Evolutionary conservation across 805 yeast species (phyloP).

Genomic region (Diddensiella caesifluorescens): DNA sequence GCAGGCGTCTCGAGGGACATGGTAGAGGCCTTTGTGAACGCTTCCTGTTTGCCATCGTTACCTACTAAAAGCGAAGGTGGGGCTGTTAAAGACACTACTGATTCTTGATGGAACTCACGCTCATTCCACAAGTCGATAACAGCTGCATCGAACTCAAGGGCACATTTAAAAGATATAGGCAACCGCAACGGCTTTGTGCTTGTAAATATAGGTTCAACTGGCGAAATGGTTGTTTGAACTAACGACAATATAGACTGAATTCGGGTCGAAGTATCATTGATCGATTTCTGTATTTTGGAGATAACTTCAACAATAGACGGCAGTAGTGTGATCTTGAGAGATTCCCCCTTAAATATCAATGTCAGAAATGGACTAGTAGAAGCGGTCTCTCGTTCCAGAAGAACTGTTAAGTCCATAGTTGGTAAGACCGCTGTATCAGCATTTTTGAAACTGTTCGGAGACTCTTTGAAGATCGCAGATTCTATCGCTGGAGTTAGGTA

Average conservation of each 20-base stretch:
- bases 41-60: background rate
- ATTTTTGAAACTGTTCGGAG: constrained; percentile 8
- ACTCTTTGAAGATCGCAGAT: constrained; percentile 19
- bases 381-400: background rate
- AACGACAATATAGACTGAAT: background rate
- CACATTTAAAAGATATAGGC: constrained; percentile 18
- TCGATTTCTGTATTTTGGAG: background rate
- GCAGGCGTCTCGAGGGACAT: constrained; percentile 71
- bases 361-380: constrained; percentile 1
- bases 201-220: background rate
- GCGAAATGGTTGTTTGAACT: background rate
- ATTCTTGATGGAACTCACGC: constrained; percentile 12
- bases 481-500: constrained; percentile 71
- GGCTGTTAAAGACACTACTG: background rate
- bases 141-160: constrained; percentile 25
- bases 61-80: background rate
- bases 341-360: constrained; percentile 22
- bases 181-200: constrained; percentile 12
- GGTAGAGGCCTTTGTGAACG: constrained; percentile 14
- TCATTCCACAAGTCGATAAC: constrained; percentile 25
- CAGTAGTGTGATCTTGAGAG: constrained; percentile 23
- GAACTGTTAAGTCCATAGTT: constrained; percentile 20
- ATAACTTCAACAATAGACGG: constrained; percentile 37
- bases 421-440: constrained; percentile 29
- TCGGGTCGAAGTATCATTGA: constrained; percentile 1